Evolutionary conservation across 2,329 filamentous ascomycete species (phyloP).

Genomic region (Arthroderma sp.): DNA sequence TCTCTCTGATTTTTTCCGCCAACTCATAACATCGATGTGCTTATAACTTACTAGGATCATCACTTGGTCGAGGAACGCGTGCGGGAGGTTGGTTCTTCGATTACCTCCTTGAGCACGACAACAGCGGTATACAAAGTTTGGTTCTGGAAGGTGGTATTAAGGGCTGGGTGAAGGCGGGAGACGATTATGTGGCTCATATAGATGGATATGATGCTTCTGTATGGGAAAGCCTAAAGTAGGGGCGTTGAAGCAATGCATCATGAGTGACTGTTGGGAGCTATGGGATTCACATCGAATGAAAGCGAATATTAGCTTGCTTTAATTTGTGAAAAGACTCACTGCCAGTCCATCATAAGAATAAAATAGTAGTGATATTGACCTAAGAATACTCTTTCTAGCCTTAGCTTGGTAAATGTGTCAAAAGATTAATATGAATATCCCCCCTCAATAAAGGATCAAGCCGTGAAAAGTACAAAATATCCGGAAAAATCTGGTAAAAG

Average conservation of each 20-base stretch:
- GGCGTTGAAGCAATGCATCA: not conserved
- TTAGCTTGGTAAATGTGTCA: too few species aligned
- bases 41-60: conserved; percentile 34
- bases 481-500: too few species aligned
- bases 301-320: not conserved
- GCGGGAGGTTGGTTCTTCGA: conserved; percentile 45
- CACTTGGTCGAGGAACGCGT: conserved; percentile 40
- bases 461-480: too few species aligned
- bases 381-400: too few species aligned
- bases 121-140: conserved; percentile 32
- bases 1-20: too few species aligned
- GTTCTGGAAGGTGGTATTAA: conserved; percentile 41
- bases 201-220: conserved; percentile 32
- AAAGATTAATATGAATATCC: too few species aligned
- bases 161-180: conserved; percentile 39
- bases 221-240: conserved; percentile 16
- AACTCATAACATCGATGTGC: too few species aligned
- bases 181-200: conserved; percentile 36
- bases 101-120: conserved; percentile 33
- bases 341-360: too few species aligned
- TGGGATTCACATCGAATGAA: not conserved
- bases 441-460: too few species aligned
- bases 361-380: too few species aligned
- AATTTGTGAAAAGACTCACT: too few species aligned
- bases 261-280: not conserved